Percentiles rank a stretch among this genome's conserved stretches.
Conservation (phyloP, 75 land plant genomes). For the Selaginella moellendorffii region DNA sequence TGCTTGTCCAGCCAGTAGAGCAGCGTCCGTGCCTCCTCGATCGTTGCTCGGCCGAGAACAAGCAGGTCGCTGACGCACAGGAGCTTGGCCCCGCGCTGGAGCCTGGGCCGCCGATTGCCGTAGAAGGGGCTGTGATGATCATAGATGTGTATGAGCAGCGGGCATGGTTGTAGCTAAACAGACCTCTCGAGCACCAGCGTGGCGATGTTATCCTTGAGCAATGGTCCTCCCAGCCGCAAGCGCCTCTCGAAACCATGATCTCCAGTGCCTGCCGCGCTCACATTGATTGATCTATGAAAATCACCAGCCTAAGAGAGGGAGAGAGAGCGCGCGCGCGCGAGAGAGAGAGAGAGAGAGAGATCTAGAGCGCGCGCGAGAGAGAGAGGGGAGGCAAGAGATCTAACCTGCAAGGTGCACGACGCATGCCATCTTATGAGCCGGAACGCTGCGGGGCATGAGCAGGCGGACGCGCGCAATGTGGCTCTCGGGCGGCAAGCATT, state of each 20-base stretch:
- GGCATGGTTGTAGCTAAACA: no score
- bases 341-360: no score
- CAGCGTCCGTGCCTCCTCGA: conserved; percentile 86
- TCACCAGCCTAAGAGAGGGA: neutral
- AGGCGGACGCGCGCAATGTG: conserved; percentile 77
- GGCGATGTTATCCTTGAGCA: conserved; percentile 81
- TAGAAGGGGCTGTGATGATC: conserved; percentile 73
- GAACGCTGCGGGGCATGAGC: conserved; percentile 48
- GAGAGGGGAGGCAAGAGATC: neutral
- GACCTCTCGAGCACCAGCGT: conserved; percentile 99
- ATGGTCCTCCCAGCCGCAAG: conserved; percentile 82
- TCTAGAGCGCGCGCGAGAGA: no score
- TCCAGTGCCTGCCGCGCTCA: conserved; percentile 97
- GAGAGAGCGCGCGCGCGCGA: neutral
- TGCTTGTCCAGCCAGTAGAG: conserved; percentile 73
- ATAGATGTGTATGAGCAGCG: no score
- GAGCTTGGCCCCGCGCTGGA: no score
- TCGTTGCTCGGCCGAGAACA: conserved; percentile 78
- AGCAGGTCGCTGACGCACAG: conserved; percentile 98
- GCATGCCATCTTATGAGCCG: conserved; percentile 61
- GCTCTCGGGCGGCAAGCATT: conserved; percentile 79
- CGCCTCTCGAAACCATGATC: conserved; percentile 93
- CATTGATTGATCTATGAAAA: neutral
- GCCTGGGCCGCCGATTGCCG: conserved; percentile 67
- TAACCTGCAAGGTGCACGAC: conserved; percentile 96